Conservation (phyloP, 768 basidiomycete genomes). For the Sarcomyxa edulis region DNA sequence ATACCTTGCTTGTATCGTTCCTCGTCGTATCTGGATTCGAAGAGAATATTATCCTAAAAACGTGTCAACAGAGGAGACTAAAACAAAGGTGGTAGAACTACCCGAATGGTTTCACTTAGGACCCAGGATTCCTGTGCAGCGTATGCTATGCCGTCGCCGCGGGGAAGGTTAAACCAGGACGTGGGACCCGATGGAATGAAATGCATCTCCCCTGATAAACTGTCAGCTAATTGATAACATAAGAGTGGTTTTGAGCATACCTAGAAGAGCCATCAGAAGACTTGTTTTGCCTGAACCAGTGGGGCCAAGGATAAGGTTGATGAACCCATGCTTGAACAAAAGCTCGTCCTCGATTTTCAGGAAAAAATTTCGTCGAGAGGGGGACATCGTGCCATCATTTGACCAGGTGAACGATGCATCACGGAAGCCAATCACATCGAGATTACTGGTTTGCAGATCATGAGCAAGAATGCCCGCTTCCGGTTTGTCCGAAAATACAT, state of each 20-base stretch:
- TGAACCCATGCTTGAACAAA: conserved; percentile 42
- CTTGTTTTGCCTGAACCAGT: conserved; percentile 63
- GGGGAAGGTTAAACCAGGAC: conserved; percentile 67
- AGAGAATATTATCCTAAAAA: conserved; percentile 71
- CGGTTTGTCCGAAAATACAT: conserved; percentile 27
- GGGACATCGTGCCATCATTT: conserved; percentile 26
- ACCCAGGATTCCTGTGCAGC: conserved; percentile 86
- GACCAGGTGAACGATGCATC: conserved; percentile 57
- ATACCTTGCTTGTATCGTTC: conserved; percentile 74
- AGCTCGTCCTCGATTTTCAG: conserved; percentile 48
- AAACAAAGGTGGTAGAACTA: no score
- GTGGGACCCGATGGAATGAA: conserved; percentile 43
- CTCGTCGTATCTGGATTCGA: conserved; percentile 72
- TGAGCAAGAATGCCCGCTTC: no score
- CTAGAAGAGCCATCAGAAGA: conserved; percentile 3
- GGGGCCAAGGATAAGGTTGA: conserved; percentile 57
- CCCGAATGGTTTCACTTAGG: conserved; percentile 70
- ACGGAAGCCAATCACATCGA: conserved; percentile 42
- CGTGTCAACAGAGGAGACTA: no score
- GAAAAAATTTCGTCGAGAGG: conserved; percentile 40
- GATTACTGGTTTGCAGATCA: no score
- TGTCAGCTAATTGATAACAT: neutral
- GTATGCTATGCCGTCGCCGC: conserved; percentile 66
- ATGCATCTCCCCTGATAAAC: conserved; percentile 54
- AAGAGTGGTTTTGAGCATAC: neutral